Conservation (phyloP, 345 rosid species). For the Rhodamnia rubescens region DNA sequence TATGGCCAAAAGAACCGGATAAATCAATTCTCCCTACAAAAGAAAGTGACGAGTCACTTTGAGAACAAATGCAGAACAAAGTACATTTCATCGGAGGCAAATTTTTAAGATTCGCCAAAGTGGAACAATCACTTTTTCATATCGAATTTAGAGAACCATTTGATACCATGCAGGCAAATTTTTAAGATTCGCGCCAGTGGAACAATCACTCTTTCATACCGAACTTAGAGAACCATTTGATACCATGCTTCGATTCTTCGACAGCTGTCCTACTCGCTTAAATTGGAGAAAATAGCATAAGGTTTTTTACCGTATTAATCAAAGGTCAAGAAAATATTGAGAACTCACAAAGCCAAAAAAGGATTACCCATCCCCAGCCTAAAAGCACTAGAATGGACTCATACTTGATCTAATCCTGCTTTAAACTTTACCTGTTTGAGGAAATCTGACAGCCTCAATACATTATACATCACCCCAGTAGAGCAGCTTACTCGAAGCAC, state of each 20-base stretch:
- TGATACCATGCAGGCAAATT: background rate
- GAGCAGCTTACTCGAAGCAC: background rate
- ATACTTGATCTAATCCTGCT: background rate
- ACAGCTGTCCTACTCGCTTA: background rate
- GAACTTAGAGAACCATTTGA: background rate
- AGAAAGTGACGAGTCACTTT: background rate
- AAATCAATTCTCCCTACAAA: background rate
- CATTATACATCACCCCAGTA: background rate
- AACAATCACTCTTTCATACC: background rate
- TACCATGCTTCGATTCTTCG: background rate
- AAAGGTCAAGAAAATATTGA: background rate
- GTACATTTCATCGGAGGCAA: background rate
- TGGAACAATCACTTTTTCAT: background rate
- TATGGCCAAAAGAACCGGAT: background rate
- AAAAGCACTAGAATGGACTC: background rate
- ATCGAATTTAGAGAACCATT: background rate
- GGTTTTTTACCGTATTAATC: background rate
- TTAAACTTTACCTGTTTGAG: background rate
- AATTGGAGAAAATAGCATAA: background rate
- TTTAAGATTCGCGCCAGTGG: background rate
- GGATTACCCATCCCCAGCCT: background rate
- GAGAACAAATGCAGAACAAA: background rate
- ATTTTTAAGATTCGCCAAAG: background rate
- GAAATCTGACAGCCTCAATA: background rate
- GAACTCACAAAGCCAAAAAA: background rate